phyloP scores from a whole-genome alignment of 768 basidiomycete genomes.

The Leccinum subtestaceum region DNA sequence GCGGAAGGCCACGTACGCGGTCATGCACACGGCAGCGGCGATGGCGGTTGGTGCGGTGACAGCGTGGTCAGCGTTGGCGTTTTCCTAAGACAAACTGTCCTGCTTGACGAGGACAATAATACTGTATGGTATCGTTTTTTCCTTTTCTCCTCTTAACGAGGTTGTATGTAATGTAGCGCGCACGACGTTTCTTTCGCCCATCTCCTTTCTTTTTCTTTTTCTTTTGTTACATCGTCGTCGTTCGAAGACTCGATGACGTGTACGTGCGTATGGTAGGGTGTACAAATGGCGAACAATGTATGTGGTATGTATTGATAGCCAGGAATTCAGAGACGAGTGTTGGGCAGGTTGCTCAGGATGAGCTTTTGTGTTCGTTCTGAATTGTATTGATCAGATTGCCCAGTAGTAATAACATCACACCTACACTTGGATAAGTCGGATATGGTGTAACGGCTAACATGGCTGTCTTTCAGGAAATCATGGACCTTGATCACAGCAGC shows the following conservation, averaged over 20 bases:
- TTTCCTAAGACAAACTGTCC: slow-evolving; percentile 35
- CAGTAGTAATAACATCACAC: background rate
- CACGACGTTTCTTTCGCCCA: background rate
- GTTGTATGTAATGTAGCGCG: background rate
- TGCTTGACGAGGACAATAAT: background rate
- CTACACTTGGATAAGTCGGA: slow-evolving; percentile 16
- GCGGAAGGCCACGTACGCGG: slow-evolving; percentile 35
- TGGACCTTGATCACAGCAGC: slow-evolving; percentile 30
- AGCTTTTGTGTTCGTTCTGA: too few species aligned
- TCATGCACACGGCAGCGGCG: slow-evolving; percentile 59
- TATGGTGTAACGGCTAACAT: slow-evolving; percentile 38
- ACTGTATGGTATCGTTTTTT: background rate
- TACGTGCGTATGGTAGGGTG: slow-evolving; percentile 2
- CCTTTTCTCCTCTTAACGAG: background rate
- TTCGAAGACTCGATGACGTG: slow-evolving; percentile 3
- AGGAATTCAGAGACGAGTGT: background rate
- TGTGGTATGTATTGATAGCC: slow-evolving; percentile 6
- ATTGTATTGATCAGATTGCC: too few species aligned
- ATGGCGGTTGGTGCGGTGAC: slow-evolving; percentile 67
- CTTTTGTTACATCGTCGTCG: background rate
- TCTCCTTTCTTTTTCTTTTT: background rate
- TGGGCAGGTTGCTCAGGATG: background rate
- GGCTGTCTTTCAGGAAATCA: slow-evolving; percentile 31
- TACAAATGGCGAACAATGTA: slow-evolving; percentile 9
- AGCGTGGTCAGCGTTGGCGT: slow-evolving; percentile 73